Evolutionary conservation across 2,329 filamentous ascomycete species (phyloP).

Genomic region (Exserohilum turcica): DNA sequence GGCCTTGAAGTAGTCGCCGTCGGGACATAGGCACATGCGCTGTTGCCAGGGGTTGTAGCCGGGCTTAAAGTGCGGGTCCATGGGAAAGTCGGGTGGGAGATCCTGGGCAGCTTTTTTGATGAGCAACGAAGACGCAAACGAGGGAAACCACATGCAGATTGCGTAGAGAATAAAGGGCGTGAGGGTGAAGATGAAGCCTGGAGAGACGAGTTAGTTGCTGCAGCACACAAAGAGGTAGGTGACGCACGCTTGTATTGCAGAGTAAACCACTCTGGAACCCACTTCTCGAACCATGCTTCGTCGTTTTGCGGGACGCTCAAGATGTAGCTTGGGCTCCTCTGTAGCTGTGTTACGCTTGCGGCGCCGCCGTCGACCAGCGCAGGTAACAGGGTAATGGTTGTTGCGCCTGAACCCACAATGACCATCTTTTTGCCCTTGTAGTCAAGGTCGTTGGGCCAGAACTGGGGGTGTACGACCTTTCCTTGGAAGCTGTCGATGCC

Average conservation of each 20-base stretch:
- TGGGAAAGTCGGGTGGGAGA: conserved; percentile 56
- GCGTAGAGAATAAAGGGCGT: conserved; percentile 55
- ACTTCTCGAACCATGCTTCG: conserved; percentile 42
- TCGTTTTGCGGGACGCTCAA: conserved; percentile 56
- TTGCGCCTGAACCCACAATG: conserved; percentile 78
- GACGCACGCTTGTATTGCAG: conserved; percentile 53
- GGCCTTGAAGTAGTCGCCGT: conserved; percentile 63
- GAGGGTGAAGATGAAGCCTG: conserved; percentile 56
- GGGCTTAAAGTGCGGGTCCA: conserved; percentile 55
- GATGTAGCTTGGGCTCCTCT: conserved; percentile 72
- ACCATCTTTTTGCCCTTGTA: conserved; percentile 70
- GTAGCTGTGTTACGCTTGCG: conserved; percentile 74
- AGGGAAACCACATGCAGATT: conserved; percentile 62
- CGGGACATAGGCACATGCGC: conserved; percentile 71
- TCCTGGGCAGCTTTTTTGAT: conserved; percentile 52
- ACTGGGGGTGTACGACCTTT: conserved; percentile 70
- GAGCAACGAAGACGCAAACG: conserved; percentile 56
- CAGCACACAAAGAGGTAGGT: neutral
- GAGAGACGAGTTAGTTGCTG: neutral
- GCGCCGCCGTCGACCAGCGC: conserved; percentile 67
- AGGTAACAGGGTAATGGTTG: conserved; percentile 77
- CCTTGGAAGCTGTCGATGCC: conserved; percentile 70
- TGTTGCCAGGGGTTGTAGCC: conserved; percentile 67
- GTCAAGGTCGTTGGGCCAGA: conserved; percentile 73
- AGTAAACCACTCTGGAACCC: conserved; percentile 57